These are phyloP conservation scores for Aspergillus sp. DNA, from an alignment of 2,329 filamentous ascomycete genomes.

Conservation along the genomic window DNA sequence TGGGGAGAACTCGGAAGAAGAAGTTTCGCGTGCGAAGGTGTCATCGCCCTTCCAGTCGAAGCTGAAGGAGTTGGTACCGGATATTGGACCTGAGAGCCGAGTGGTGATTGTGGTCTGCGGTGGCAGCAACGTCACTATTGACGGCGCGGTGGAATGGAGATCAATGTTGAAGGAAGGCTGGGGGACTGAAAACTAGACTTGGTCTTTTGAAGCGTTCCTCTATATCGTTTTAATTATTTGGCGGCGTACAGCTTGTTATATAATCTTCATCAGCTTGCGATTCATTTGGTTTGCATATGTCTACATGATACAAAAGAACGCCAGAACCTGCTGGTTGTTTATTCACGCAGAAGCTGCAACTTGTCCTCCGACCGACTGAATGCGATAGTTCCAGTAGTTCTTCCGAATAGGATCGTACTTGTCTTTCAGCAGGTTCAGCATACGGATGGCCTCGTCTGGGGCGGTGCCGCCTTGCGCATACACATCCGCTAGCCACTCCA, in stretches of 20 bases:
- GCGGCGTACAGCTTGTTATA: not conserved
- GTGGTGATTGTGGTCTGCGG: constrained; percentile 87
- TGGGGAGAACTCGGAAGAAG: constrained; percentile 27
- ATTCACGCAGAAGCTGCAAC: constrained; percentile 20
- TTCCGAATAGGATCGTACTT: constrained; percentile 89
- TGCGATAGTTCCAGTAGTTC: constrained; percentile 88
- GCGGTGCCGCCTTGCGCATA: constrained; percentile 34
- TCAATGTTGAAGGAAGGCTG: constrained; percentile 44
- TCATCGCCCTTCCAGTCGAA: constrained; percentile 35
- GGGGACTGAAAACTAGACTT: constrained; percentile 20
- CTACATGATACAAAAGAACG: not conserved
- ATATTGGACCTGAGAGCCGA: constrained; percentile 65
- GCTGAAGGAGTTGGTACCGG: constrained; percentile 62
- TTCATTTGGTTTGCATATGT: not conserved
- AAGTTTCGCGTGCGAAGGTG: not conserved
- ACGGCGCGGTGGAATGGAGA: constrained; percentile 61
- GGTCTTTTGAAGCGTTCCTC: constrained; percentile 3
- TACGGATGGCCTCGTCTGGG: constrained; percentile 60
- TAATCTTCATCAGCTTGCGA: not conserved
- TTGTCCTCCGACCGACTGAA: constrained; percentile 44
- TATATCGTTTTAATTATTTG: not conserved
- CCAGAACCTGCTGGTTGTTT: not conserved
- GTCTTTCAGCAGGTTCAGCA: constrained; percentile 70
- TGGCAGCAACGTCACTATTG: constrained; percentile 65
- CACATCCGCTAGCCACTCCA: constrained; percentile 51